Evolutionary conservation across 495 filamentous ascomycete genomes (phyloP).

Genomic region (Lasiosphaeria ovina): DNA sequence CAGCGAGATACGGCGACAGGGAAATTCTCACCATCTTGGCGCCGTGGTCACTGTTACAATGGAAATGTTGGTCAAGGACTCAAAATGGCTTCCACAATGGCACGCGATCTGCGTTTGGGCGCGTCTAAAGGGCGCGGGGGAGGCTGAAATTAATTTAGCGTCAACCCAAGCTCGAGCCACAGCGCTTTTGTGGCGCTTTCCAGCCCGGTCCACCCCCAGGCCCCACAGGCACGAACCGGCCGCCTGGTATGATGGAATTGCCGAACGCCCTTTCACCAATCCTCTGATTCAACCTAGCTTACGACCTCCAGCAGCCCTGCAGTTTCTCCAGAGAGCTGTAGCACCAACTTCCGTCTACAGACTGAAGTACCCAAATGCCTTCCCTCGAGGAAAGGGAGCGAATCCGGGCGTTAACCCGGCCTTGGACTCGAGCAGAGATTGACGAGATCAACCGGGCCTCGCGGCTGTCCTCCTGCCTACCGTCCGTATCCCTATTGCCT

Average conservation of each 20-base stretch:
- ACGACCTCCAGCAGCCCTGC: background rate
- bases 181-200: constrained; percentile 4
- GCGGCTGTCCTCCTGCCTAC: constrained; percentile 60
- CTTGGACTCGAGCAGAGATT: constrained; percentile 14
- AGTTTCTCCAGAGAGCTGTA: constrained; percentile 4
- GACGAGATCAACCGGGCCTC: constrained; percentile 32
- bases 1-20: background rate
- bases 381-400: background rate
- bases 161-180: constrained; percentile 25
- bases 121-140: background rate
- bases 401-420: constrained; percentile 10
- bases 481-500: constrained; percentile 62
- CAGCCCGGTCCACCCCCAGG: background rate
- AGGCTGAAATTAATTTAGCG: background rate
- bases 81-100: background rate
- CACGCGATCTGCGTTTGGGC: background rate
- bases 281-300: no score
- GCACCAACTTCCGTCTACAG: constrained; percentile 3
- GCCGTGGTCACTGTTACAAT: no score
- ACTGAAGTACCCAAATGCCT: background rate
- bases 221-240: background rate
- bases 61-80: no score
- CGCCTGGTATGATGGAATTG: no score
- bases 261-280: no score
- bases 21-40: background rate